Base-by-base conservation (phyloP, 208 protist species). In the Leishmania gerbilli region DNA sequence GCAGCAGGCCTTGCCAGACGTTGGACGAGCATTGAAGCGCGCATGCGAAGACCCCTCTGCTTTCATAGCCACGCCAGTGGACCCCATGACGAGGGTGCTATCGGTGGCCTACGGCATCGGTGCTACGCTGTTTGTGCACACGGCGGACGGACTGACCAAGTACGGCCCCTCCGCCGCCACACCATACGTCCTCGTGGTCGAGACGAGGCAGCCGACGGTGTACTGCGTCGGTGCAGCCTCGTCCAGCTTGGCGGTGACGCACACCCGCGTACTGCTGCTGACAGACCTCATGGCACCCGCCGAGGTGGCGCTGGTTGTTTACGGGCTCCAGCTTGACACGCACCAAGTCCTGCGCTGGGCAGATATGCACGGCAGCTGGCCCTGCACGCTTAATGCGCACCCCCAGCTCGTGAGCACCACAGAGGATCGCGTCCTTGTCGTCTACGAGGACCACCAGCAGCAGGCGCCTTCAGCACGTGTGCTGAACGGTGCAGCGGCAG, bases 221-320 rank as follows among this genome's bases (percentile, higher is more conserved):
- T 88, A 76, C 71, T 96, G 91, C 81, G 56, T 69, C 21, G 86
- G 88, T 37, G 89, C 88, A n/a, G 71, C 74, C 42, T 71, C 79
- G 24, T 96, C 95, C 24, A 97, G 91, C 76, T 74, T 97, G 82
- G 95, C 89, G 13, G 87, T 90, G 69, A 88, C 81, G 31, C 74
- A 85, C 74, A 83, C 71, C 21, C 87, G 80, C 51, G 84, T 96
- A 37, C 75, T 97, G 71, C 87, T 97, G 45, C 74, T 93, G 6
- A 97, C 95, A 1, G 87, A 97, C 84, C 83, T 85, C 65, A 97
- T 97, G 95, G 45, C 77, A 2, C 24, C 84, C 11, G 86, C 82
- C 47, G 89, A 89, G 11, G 72, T 94, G 60, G 92, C 89, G 13
- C 79, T 96, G 60, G 89, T 96, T 13, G 71, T 87, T 9, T 97